phyloP scores from a whole-genome alignment of 192 early-diverging fungal species.

The Allomyces macrogynus region DNA sequence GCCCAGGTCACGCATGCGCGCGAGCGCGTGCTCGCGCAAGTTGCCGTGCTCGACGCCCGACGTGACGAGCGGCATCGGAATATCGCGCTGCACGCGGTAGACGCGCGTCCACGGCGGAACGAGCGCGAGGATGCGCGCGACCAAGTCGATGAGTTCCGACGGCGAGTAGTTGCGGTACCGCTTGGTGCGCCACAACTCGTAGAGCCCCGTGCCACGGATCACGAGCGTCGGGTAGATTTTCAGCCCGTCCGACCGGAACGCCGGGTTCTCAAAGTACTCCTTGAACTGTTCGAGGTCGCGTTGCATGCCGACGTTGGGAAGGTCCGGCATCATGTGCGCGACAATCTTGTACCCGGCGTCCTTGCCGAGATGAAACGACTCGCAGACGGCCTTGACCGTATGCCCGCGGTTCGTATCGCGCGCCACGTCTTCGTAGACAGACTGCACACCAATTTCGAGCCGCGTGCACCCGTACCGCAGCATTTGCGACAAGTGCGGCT shows the following conservation, averaged over 20 bases:
- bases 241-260: constrained; percentile 92
- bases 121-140: constrained; percentile 82
- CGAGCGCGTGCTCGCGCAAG: constrained; percentile 78
- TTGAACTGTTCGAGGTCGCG: constrained; percentile 98
- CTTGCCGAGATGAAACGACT: constrained; percentile 94
- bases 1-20: constrained; percentile 91
- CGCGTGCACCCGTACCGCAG: constrained; percentile 95
- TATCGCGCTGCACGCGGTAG: constrained; percentile 96
- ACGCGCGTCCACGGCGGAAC: constrained; percentile 98
- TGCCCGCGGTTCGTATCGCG: constrained; percentile 96
- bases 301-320: constrained; percentile 99
- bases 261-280: constrained; percentile 94
- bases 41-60: constrained; percentile 98
- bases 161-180: constrained; percentile 96
- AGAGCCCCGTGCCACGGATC: constrained; percentile 93
- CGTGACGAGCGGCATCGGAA: constrained; percentile 98
- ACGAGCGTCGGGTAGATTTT: constrained; percentile 98
- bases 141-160: constrained; percentile 81
- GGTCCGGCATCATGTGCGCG: constrained; percentile 99
- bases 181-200: constrained; percentile 96
- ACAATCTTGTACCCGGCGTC: constrained; percentile 98
- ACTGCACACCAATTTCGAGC: constrained; percentile 95
- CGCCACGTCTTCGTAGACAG: constrained; percentile 98
- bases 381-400: constrained; percentile 91
- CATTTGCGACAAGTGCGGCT: constrained; percentile 97